These are phyloP conservation scores for Eucalyptus leucophloia DNA, from an alignment of 345 rosid species.

Conservation along the genomic window DNA sequence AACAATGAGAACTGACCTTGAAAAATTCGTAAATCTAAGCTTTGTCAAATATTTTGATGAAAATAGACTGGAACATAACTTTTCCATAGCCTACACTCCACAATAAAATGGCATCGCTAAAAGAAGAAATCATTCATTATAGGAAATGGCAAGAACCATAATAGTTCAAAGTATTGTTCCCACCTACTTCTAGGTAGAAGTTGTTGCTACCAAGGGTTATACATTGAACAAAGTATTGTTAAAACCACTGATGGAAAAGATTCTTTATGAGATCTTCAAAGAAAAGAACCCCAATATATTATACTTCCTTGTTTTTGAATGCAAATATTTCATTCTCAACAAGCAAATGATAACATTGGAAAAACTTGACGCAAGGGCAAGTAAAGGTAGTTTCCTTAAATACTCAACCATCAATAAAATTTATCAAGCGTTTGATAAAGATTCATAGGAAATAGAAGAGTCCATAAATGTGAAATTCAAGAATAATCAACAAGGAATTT, in stretches of 20 bases:
- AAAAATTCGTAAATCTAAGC: neutral
- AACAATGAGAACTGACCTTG: neutral
- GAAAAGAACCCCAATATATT: neutral
- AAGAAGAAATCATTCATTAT: neutral
- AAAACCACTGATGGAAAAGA: neutral
- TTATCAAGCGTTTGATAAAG: neutral
- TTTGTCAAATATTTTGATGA: neutral
- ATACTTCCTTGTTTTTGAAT: neutral
- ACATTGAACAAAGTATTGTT: rapidly evolving
- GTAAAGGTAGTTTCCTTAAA: neutral
- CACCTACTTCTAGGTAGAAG: neutral
- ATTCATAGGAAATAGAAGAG: neutral
- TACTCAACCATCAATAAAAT: neutral
- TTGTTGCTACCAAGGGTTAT: neutral
- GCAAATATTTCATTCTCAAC: neutral
- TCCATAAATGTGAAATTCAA: neutral
- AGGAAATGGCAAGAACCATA: neutral
- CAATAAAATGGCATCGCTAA: neutral
- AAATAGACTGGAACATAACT: neutral
- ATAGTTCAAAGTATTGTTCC: neutral
- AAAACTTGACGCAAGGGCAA: neutral
- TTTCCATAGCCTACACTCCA: neutral
- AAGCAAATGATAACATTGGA: neutral
- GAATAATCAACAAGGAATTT: neutral
- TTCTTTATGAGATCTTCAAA: neutral